Evolutionary conservation across 345 rosid species (phyloP).

Genomic region (Psidium guajava): DNA sequence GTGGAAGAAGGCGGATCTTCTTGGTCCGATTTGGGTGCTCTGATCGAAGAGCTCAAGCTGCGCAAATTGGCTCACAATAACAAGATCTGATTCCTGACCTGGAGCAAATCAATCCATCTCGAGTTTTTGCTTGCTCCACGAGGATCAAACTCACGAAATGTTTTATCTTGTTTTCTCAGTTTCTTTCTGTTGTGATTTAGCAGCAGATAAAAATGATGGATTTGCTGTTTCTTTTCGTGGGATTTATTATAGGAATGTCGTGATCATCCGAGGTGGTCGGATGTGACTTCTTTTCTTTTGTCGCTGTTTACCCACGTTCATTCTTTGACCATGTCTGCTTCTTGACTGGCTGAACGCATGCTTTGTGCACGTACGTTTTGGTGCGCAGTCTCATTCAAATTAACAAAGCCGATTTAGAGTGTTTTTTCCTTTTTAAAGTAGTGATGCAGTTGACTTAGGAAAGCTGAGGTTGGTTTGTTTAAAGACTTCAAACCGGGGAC

Average conservation of each 20-base stretch:
- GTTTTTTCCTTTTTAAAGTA: no score
- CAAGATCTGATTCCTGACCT: not conserved
- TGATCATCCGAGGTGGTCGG: not conserved
- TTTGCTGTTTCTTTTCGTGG: not conserved
- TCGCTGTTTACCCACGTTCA: no score
- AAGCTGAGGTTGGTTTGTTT: no score
- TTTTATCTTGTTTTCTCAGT: not conserved
- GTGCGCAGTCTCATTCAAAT: no score
- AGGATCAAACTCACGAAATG: not conserved
- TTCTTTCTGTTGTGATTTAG: not conserved
- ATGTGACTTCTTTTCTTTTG: not conserved
- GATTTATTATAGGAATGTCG: not conserved
- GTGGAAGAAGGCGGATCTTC: not conserved
- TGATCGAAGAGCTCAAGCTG: conserved; percentile 6
- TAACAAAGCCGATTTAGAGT: no score
- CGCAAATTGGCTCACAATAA: not conserved
- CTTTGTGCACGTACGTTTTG: no score
- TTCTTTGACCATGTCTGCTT: no score
- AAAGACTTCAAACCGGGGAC: no score
- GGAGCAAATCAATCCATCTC: not conserved
- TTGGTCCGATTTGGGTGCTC: conserved; percentile 5
- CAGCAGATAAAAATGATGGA: not conserved
- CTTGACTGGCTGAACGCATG: no score
- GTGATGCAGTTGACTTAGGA: no score
- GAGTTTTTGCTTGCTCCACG: not conserved